Percentiles rank a stretch among this genome's conserved stretches.
Evolutionary conservation across 495 filamentous ascomycete species (phyloP).

Genomic region (Cudoniella acicularis): DNA sequence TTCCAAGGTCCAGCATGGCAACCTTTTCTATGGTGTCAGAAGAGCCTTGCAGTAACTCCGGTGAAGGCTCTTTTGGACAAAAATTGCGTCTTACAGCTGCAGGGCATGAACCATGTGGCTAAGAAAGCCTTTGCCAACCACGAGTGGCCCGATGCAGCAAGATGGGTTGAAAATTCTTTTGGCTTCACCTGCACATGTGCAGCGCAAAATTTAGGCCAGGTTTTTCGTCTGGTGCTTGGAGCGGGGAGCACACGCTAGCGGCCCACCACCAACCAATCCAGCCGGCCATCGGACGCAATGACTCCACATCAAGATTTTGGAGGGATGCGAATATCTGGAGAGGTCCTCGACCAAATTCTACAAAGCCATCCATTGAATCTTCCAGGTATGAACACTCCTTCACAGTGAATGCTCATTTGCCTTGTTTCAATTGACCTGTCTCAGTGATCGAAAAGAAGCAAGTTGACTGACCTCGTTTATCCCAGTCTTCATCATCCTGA

Average conservation of each 20-base stretch:
- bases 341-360: constrained; percentile 1
- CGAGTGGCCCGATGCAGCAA: constrained; percentile 11
- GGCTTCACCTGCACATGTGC: constrained; percentile 8
- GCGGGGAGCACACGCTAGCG: background rate
- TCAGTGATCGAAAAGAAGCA: background rate
- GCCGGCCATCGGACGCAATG: constrained; percentile 12
- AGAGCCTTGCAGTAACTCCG: background rate
- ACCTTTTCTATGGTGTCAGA: background rate
- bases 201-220: constrained; percentile 12
- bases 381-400: constrained; percentile 8
- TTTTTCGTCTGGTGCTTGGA: background rate
- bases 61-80: background rate
- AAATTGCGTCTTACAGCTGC: constrained; percentile 15
- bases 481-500: constrained; percentile 19
- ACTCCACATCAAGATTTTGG: constrained; percentile 10
- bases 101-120: constrained; percentile 11
- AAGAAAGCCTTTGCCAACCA: background rate
- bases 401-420: background rate
- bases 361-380: constrained; percentile 8
- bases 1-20: background rate
- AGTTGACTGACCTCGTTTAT: background rate
- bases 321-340: constrained; percentile 2
- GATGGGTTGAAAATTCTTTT: constrained; percentile 9
- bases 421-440: background rate
- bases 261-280: constrained; percentile 5